Evolutionary conservation across 306 rosid species (phyloP).

Genomic region (Glycine latifolia): DNA sequence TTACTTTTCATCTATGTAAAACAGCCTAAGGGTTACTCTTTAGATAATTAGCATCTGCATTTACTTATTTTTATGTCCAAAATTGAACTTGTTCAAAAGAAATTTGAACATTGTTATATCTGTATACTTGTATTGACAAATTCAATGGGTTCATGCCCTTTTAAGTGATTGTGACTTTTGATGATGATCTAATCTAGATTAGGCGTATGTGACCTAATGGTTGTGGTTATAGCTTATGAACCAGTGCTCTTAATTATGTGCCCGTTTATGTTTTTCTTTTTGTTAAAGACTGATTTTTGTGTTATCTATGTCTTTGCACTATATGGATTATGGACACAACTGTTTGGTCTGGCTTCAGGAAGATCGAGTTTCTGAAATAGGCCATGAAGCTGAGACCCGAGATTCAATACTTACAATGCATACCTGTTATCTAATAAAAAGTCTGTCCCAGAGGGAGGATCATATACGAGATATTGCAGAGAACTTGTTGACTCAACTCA

Average conservation of each 20-base stretch:
- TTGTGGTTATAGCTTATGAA: background rate
- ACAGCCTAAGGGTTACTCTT: background rate
- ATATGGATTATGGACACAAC: slow-evolving; percentile 43
- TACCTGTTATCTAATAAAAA: slow-evolving; percentile 83
- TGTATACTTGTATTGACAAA: slow-evolving; percentile 20
- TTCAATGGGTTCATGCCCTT: background rate
- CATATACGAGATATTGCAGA: slow-evolving; percentile 82
- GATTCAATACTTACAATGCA: slow-evolving; percentile 83
- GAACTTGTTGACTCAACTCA: slow-evolving; percentile 84
- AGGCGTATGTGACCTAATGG: background rate
- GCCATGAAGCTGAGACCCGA: slow-evolving; percentile 79
- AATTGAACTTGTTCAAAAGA: slow-evolving; percentile 1
- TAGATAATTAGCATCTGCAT: slow-evolving; percentile 12
- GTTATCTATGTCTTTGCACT: slow-evolving; percentile 38
- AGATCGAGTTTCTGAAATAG: slow-evolving; percentile 87
- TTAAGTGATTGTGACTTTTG: background rate
- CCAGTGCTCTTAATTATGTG: slow-evolving; percentile 13
- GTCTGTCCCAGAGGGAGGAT: slow-evolving; percentile 93
- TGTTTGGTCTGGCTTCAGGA: slow-evolving; percentile 74
- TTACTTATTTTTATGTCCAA: slow-evolving; percentile 16
- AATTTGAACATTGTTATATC: background rate
- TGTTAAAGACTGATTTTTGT: slow-evolving; percentile 13
- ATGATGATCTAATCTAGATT: background rate
- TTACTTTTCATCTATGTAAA: background rate
- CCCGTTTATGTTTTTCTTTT: slow-evolving; percentile 5